A percentile compares a stretch with the other conserved stretches of the same genome.
phyloP scores from a whole-genome alignment of 768 basidiomycete species.

The Leccinum variicolor region DNA sequence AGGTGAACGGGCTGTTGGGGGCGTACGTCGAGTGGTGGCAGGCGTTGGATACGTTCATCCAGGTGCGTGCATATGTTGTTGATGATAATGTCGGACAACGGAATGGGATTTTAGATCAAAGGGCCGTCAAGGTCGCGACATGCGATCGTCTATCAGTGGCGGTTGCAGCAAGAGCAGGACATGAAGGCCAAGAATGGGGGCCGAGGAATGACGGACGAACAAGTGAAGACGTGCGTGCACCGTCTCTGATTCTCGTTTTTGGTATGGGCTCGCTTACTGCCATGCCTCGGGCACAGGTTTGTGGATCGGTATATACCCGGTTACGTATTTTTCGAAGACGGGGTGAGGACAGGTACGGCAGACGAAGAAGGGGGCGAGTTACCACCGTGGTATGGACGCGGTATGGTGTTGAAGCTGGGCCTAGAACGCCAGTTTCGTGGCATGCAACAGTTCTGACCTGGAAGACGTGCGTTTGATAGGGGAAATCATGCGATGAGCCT shows the following conservation, averaged over 20 bases:
- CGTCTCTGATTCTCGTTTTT: neutral
- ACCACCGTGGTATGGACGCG: constrained; percentile 45
- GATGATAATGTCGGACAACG: neutral
- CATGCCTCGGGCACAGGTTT: constrained; percentile 47
- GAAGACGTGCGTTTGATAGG: neutral
- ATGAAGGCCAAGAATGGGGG: constrained; percentile 89
- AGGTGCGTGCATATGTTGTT: constrained; percentile 43
- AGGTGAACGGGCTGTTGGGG: constrained; percentile 60
- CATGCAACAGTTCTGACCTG: constrained; percentile 38
- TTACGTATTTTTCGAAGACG: constrained; percentile 81
- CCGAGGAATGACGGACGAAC: constrained; percentile 80
- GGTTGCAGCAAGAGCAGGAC: constrained; percentile 82
- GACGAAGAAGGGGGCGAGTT: constrained; percentile 16
- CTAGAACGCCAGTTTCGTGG: constrained; percentile 46
- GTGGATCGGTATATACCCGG: constrained; percentile 93
- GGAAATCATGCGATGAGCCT: neutral
- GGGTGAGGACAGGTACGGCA: constrained; percentile 38
- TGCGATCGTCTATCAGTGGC: constrained; percentile 78
- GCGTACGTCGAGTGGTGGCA: constrained; percentile 68
- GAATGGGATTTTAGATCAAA: constrained; percentile 32
- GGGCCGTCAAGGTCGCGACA: constrained; percentile 36
- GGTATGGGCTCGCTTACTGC: neutral
- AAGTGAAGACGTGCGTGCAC: constrained; percentile 53
- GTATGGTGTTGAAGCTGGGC: constrained; percentile 54
- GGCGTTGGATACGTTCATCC: constrained; percentile 69